A percentile compares a stretch with the other conserved stretches of the same genome.
Evolutionary conservation across 352 stramenopile genomes (phyloP).

Genomic region (Globisporangium abappressorium): DNA sequence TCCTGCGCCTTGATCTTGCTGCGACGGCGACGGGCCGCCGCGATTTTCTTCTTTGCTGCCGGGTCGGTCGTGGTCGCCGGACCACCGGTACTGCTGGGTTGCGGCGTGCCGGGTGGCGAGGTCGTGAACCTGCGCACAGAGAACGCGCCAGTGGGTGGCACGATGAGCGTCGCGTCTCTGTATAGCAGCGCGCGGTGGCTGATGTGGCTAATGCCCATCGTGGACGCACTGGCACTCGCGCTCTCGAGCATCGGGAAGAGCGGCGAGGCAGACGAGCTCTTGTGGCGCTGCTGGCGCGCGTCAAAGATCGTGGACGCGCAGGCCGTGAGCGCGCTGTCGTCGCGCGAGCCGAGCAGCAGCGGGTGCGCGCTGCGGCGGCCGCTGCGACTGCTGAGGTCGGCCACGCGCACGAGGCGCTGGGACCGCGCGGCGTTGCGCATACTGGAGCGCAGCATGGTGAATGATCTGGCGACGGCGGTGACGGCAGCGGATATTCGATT

Average conservation of each 20-base stretch:
- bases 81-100: slow-evolving; percentile 1
- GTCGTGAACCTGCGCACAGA: slow-evolving; percentile 46
- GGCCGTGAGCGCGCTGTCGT: slow-evolving; percentile 25
- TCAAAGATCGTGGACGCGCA: slow-evolving; percentile 18
- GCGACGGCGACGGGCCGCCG: slow-evolving; percentile 56
- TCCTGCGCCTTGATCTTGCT: slow-evolving; percentile 82
- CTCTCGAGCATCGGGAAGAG: slow-evolving; percentile 8
- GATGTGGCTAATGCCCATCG: not conserved
- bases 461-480: not conserved
- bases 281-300: slow-evolving; percentile 12
- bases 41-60: slow-evolving; percentile 77
- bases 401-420: slow-evolving; percentile 30
- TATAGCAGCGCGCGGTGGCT: slow-evolving; percentile 15
- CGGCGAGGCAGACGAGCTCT: slow-evolving; percentile 3
- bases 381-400: slow-evolving; percentile 1
- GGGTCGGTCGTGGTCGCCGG: slow-evolving; percentile 20
- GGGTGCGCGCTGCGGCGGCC: slow-evolving; percentile 6
- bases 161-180: slow-evolving; percentile 21
- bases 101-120: slow-evolving; percentile 31
- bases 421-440: slow-evolving; percentile 36
- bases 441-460: slow-evolving; percentile 41
- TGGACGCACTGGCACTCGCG: not conserved
- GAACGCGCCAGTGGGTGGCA: slow-evolving; percentile 21
- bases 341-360: slow-evolving; percentile 14
- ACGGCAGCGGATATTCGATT: slow-evolving; percentile 4